phyloP scores from a whole-genome alignment of 148 eudicot genomes.

The Silene uniflora region DNA sequence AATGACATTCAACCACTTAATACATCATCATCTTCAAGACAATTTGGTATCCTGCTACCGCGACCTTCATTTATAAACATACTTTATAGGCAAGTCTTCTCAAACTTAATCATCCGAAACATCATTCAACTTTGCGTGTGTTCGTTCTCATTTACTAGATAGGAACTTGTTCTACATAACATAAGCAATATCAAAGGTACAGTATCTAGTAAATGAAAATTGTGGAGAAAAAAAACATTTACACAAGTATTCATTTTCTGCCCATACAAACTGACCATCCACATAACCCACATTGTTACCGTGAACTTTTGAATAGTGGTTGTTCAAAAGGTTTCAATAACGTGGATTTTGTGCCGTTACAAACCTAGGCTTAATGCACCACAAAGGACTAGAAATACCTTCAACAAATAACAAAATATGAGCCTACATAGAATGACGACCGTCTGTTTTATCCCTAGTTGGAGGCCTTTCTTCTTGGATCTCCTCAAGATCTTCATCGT shows the following conservation, averaged over 20 bases:
- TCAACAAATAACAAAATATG: neutral
- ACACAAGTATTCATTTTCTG: conserved; percentile 23
- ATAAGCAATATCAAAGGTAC: neutral
- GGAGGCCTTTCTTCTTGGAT: conserved; percentile 76
- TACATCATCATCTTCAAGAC: too few relatives aligned
- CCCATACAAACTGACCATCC: conserved; percentile 23
- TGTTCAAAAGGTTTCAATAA: conserved; percentile 7
- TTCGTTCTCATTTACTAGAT: too few relatives aligned
- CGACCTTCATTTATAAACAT: too few relatives aligned
- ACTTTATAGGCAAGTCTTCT: too few relatives aligned
- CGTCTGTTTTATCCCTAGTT: conserved; percentile 49
- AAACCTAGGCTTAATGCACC: neutral
- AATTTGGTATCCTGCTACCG: too few relatives aligned
- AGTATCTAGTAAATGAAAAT: neutral
- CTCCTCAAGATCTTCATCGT: conserved; percentile 86
- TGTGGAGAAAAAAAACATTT: conserved; percentile 2
- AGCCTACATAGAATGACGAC: conserved; percentile 67
- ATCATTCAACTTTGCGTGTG: too few relatives aligned
- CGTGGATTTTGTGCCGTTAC: neutral
- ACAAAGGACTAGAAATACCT: neutral
- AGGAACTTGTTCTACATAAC: neutral
- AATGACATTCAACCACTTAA: too few relatives aligned
- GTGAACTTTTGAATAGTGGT: neutral
- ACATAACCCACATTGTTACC: conserved; percentile 9
- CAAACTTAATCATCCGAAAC: too few relatives aligned